A percentile compares a stretch with the other conserved stretches of the same genome.
These are phyloP conservation scores for Penicillium sp. DNA, from an alignment of 2,329 filamentous ascomycete genomes.

Conservation along the genomic window DNA sequence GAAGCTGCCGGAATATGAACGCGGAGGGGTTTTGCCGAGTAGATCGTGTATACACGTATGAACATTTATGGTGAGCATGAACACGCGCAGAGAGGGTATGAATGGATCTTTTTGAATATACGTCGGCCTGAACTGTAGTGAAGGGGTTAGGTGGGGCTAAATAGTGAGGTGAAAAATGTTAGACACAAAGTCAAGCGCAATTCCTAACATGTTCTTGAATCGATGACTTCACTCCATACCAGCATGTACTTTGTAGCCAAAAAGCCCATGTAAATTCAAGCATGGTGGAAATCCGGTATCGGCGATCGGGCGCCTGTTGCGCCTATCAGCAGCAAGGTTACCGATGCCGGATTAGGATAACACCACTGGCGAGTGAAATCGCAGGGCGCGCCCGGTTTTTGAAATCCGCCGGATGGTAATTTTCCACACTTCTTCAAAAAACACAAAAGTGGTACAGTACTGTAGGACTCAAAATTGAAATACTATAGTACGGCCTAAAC, in stretches of 20 bases:
- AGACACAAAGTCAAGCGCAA: background rate
- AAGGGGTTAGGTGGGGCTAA: background rate
- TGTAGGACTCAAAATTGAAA: slow-evolving; percentile 1
- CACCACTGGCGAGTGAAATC: too few species aligned
- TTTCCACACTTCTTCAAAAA: too few species aligned
- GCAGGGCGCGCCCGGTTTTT: too few species aligned
- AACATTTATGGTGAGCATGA: background rate
- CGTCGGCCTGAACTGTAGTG: background rate
- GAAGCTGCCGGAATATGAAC: background rate
- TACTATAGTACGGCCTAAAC: background rate
- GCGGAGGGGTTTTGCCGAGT: background rate
- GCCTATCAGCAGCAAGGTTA: too few species aligned
- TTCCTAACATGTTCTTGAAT: too few species aligned
- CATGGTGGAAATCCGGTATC: too few species aligned
- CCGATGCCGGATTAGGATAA: too few species aligned
- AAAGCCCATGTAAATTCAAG: too few species aligned
- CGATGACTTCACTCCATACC: too few species aligned
- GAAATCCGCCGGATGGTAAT: too few species aligned
- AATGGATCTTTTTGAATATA: background rate
- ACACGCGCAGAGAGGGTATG: background rate
- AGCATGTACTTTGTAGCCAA: too few species aligned
- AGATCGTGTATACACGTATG: slow-evolving; percentile 1
- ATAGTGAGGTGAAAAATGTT: slow-evolving; percentile 2
- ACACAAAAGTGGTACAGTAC: background rate
- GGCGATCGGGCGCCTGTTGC: too few species aligned